Evolutionary conservation across 257 asterid species (phyloP), one percentile per base, ranked within the genome.

Genomic region (Capsicum rhomboideum): DNA sequence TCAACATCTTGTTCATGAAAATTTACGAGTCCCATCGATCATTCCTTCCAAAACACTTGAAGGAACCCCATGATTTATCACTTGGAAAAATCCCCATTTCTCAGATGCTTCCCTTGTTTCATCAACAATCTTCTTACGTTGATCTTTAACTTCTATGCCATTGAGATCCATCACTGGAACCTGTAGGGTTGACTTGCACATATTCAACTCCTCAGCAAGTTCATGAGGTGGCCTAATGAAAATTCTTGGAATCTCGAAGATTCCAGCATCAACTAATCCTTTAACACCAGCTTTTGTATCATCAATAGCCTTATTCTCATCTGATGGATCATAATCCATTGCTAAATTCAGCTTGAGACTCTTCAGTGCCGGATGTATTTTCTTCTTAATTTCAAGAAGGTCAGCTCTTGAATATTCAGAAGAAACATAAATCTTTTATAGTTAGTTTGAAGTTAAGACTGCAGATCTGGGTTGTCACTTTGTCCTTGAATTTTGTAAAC

Each of bases 1-100:
- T 91, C 92, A 9, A 58, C 88, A 67, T 91, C 95, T 6, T 87
- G 92, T 10, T 95, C 97, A 64, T 95, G 96, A n/a, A 71, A 95
- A 95, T 68, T 31, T 84, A 72, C 87, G 82, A 8, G 88, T 78
- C 3, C 96, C 97, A 20, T 87, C 88, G 0, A 93, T 23, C 93
- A 95, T 89, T 2, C 83, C 90, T 18, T 91, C 96, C 79, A 93
- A 40, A 29, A 92, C 90, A 14, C 82, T 77, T 49, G 0, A 9
- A 4, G 88, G 87, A n/a, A n/a, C n/a, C n/a, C n/a, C n/a, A n/a
- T n/a, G n/a, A n/a, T n/a, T n/a, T n/a, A n/a, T n/a, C n/a, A 23
- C n/a, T n/a, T n/a, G n/a, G n/a, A n/a, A n/a, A n/a, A n/a, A n/a
- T n/a, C 96, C 97, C 91, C 91, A 90, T 44, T 91, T 90, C 50